These are phyloP conservation scores for Kregervanrija pseudodelftensis DNA, from an alignment of 805 yeast genomes.

Conservation along the genomic window DNA sequence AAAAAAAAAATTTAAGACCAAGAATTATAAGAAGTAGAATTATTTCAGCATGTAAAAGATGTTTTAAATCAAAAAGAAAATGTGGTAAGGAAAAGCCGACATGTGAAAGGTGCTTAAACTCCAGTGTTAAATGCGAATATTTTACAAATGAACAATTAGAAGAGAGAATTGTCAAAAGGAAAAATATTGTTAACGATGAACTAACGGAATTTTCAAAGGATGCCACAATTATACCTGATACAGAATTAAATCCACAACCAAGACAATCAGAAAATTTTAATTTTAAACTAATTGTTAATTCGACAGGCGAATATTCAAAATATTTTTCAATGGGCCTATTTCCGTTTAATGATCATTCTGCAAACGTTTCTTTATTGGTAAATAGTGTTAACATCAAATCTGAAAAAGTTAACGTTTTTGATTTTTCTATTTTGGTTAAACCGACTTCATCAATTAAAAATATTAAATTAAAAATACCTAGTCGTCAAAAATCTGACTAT, in stretches of 20 bases:
- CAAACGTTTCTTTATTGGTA: constrained; percentile 14
- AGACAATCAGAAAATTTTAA: constrained; percentile 12
- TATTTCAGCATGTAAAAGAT: constrained; percentile 15
- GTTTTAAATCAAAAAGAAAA: constrained; percentile 14
- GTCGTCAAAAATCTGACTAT: constrained; percentile 6
- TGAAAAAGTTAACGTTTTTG: constrained; percentile 11
- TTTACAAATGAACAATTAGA: constrained; percentile 11
- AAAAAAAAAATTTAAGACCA: too few relatives aligned
- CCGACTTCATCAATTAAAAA: constrained; percentile 7
- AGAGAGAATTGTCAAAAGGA: constrained; percentile 1
- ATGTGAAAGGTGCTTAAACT: constrained; percentile 11
- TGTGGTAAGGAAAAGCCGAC: constrained; percentile 12
- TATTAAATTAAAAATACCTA: constrained; percentile 10
- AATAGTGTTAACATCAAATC: constrained; percentile 5
- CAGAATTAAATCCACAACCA: constrained; percentile 14
- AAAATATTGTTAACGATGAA: neutral
- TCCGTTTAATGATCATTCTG: constrained; percentile 15
- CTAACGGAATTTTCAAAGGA: neutral
- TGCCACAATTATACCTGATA: constrained; percentile 1
- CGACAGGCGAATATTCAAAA: constrained; percentile 19
- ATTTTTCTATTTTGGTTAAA: constrained; percentile 10
- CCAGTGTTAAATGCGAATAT: constrained; percentile 13
- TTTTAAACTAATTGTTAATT: constrained; percentile 15
- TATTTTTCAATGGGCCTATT: constrained; percentile 16
- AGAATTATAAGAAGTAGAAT: constrained; percentile 11